Evolutionary conservation across 495 filamentous ascomycete genomes (phyloP).

Genomic region (Aspergillus mulundensis): DNA sequence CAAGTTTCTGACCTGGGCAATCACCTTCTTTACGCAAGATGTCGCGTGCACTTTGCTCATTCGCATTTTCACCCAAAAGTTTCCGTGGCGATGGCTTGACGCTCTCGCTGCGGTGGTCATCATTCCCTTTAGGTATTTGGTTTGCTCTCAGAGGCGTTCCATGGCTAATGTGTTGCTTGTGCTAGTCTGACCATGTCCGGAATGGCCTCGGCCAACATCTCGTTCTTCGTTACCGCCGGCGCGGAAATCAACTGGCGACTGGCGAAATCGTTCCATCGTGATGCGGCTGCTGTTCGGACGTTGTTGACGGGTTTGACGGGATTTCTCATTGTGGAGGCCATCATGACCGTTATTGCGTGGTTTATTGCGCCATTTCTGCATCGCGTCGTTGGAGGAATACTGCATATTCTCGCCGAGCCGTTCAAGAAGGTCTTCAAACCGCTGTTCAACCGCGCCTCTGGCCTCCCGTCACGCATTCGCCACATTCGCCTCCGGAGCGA

Average conservation of each 20-base stretch:
- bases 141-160: not conserved
- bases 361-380: conserved; percentile 24
- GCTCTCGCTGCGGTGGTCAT: conserved; percentile 21
- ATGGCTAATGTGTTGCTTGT: not conserved
- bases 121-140: conserved; percentile 31
- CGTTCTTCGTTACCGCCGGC: conserved; percentile 33
- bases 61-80: conserved; percentile 26
- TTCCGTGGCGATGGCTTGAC: conserved; percentile 22
- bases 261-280: conserved; percentile 29
- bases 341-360: conserved; percentile 23
- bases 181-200: conserved; percentile 30
- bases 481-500: conserved; percentile 11
- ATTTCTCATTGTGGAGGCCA: conserved; percentile 29
- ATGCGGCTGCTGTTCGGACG: conserved; percentile 34
- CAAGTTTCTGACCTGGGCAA: conserved; percentile 31
- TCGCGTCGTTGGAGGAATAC: conserved; percentile 23
- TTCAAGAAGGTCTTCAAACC: conserved; percentile 24
- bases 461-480: conserved; percentile 10
- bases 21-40: conserved; percentile 41
- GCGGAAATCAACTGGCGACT: conserved; percentile 42
- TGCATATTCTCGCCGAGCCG: conserved; percentile 31
- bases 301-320: conserved; percentile 37
- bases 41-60: conserved; percentile 29
- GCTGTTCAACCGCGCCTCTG: conserved; percentile 11
- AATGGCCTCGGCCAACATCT: conserved; percentile 36